Percentiles rank a stretch among this genome's conserved stretches.
Conservation (phyloP, 345 rosid species). For the Syzygium aqueum region DNA sequence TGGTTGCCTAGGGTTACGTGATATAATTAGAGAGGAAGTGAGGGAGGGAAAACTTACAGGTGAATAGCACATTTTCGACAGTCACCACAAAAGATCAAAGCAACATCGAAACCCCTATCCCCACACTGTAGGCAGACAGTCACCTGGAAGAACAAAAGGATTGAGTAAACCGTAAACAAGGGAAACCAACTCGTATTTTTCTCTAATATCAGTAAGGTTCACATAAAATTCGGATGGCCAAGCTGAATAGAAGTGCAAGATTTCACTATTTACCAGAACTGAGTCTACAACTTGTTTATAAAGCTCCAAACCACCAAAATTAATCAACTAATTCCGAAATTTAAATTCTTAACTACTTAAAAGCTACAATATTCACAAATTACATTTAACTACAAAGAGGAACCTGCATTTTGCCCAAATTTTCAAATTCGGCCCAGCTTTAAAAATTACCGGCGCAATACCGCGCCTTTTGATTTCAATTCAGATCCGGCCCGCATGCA, state of each 20-base stretch:
- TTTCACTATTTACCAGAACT: not conserved
- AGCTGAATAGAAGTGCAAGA: not conserved
- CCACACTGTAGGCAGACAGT: constrained; percentile 47
- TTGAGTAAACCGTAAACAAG: not conserved
- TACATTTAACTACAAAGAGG: not conserved
- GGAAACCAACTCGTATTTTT: not conserved
- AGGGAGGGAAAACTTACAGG: constrained; percentile 17
- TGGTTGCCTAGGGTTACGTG: not conserved
- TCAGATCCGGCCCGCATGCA: not conserved
- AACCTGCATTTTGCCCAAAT: not conserved
- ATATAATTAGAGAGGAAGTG: not conserved
- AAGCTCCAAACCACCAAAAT: not conserved
- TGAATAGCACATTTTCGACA: constrained; percentile 37
- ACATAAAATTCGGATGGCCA: not conserved
- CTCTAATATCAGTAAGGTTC: not conserved
- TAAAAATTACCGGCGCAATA: not conserved
- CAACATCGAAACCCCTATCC: constrained; percentile 30
- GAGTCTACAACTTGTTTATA: not conserved
- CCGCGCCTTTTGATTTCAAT: not conserved
- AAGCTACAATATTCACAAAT: not conserved
- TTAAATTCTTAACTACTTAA: not conserved
- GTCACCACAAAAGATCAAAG: constrained; percentile 30
- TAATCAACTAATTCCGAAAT: not conserved
- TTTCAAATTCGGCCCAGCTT: not conserved
- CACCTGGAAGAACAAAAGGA: constrained; percentile 20